Evolutionary conservation across 139 green algal species (phyloP).

Genomic region (Parachlorella kessleri): DNA sequence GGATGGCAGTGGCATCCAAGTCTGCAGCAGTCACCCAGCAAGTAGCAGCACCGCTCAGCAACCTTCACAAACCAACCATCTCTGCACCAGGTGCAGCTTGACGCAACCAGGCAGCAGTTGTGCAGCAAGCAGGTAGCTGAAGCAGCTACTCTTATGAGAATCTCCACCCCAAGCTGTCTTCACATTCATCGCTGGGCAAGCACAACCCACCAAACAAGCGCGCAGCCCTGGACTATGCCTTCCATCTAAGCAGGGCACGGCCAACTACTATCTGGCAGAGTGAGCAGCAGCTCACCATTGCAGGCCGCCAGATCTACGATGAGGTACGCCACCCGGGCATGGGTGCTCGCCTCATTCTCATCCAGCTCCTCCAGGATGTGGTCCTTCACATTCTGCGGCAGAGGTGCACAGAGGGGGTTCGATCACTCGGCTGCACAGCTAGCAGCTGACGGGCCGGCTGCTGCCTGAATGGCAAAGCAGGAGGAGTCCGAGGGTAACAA

Average conservation of each 20-base stretch:
- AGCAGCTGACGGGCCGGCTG: neutral
- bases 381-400: neutral
- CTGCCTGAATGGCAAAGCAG: neutral
- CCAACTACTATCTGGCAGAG: no score
- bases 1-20: conserved; percentile 75
- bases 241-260: no score
- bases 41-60: neutral
- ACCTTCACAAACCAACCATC: neutral
- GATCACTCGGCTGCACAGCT: neutral
- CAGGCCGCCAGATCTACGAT: no score
- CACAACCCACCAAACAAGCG: neutral
- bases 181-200: neutral
- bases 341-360: neutral
- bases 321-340: no score
- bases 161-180: neutral
- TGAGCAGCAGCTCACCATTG: no score
- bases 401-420: neutral
- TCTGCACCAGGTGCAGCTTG: neutral
- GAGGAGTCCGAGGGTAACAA: neutral
- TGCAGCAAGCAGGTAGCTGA: neutral
- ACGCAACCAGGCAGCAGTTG: neutral
- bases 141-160: neutral
- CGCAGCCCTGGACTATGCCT: no score
- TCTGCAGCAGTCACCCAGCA: conserved; percentile 35
- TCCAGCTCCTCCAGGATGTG: neutral